Evolutionary conservation across 495 filamentous ascomycete species (phyloP).

Genomic region (Aspergillus avenaceus): DNA sequence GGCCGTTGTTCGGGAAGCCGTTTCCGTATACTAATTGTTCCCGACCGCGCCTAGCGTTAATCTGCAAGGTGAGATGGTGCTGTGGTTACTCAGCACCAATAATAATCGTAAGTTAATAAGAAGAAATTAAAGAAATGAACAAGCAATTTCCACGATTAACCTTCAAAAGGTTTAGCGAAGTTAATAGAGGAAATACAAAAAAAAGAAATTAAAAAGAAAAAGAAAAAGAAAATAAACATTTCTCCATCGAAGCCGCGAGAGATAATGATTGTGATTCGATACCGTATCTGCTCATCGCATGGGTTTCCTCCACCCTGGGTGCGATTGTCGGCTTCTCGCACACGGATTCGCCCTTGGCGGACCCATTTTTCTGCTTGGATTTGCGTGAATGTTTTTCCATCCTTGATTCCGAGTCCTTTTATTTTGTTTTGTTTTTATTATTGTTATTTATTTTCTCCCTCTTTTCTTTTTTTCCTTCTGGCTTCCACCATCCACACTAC

Average conservation of each 20-base stretch:
- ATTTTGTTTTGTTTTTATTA: neutral
- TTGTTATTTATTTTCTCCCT: neutral
- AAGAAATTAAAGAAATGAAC: neutral
- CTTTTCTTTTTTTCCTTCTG: neutral
- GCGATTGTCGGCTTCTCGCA: neutral
- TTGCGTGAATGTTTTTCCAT: neutral
- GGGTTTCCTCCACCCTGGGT: neutral
- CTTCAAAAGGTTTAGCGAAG: neutral
- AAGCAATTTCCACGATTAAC: neutral
- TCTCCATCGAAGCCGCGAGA: neutral
- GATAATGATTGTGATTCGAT: neutral
- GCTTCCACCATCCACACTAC: neutral
- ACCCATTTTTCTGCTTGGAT: neutral
- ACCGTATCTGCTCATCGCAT: neutral
- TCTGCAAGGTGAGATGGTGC: constrained; percentile 6
- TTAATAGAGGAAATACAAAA: neutral
- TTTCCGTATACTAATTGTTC: neutral
- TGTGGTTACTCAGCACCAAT: constrained; percentile 5
- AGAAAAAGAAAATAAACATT: neutral
- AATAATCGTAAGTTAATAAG: neutral
- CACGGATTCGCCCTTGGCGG: neutral
- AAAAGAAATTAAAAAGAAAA: neutral
- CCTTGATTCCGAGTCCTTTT: neutral
- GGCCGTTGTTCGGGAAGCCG: constrained; percentile 13
- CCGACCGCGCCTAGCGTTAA: constrained; percentile 7